phyloP scores from a whole-genome alignment of 495 filamentous ascomycete species.

The Bombardia bombarda region DNA sequence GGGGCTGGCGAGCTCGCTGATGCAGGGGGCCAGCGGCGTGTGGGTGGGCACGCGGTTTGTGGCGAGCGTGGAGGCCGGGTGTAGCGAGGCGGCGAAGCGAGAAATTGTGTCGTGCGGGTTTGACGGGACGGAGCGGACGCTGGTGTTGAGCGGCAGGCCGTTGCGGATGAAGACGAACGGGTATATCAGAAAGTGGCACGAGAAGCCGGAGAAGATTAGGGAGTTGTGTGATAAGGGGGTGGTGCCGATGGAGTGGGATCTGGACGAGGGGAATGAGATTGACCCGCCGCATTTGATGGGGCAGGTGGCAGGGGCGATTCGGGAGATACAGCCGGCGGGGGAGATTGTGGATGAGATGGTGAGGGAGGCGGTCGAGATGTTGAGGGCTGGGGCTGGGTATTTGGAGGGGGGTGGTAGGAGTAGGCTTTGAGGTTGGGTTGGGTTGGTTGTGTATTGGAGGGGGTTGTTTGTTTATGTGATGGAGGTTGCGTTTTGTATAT shows the following conservation, averaged over 20 bases:
- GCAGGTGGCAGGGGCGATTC: slow-evolving; percentile 75
- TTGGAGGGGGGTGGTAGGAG: slow-evolving; percentile 28
- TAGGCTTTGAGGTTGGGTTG: no score
- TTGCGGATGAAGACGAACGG: slow-evolving; percentile 74
- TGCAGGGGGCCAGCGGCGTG: slow-evolving; percentile 66
- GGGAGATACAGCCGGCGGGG: slow-evolving; percentile 69
- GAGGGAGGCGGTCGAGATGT: slow-evolving; percentile 60
- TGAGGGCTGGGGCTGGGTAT: slow-evolving; percentile 49
- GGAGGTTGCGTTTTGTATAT: no score
- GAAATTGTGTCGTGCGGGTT: slow-evolving; percentile 68
- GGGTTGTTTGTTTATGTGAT: no score
- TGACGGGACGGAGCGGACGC: slow-evolving; percentile 66
- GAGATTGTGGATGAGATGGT: slow-evolving; percentile 84
- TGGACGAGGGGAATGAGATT: slow-evolving; percentile 22
- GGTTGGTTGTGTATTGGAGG: no score
- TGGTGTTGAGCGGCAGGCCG: slow-evolving; percentile 73
- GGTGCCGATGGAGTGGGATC: slow-evolving; percentile 41
- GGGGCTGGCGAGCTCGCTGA: slow-evolving; percentile 60
- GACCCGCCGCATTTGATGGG: slow-evolving; percentile 88
- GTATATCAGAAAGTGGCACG: slow-evolving; percentile 73
- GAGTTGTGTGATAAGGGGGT: slow-evolving; percentile 64
- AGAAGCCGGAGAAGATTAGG: slow-evolving; percentile 59
- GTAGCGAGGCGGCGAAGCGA: slow-evolving; percentile 69
- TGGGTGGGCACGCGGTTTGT: slow-evolving; percentile 88
- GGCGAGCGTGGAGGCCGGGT: slow-evolving; percentile 66